Evolutionary conservation across 495 filamentous ascomycete genomes (phyloP).

Genomic region (Durotheca rogersii): DNA sequence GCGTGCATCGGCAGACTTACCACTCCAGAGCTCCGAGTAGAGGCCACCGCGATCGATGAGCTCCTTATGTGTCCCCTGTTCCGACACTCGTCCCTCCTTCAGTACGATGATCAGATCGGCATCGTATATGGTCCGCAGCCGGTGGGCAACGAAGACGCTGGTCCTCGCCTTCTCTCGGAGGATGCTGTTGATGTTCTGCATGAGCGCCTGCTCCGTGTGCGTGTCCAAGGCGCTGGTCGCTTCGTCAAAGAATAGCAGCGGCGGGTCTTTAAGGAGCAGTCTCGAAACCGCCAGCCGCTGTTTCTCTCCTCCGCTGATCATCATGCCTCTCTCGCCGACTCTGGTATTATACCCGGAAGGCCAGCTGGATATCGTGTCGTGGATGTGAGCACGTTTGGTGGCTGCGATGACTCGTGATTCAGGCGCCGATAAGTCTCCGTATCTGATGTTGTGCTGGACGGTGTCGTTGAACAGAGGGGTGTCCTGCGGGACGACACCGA

Average conservation of each 20-base stretch:
- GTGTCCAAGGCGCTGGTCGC: constrained; percentile 96
- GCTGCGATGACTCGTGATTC: constrained; percentile 71
- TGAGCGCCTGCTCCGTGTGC: constrained; percentile 87
- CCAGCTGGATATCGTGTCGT: constrained; percentile 74
- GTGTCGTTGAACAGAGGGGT: constrained; percentile 96
- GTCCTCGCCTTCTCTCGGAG: constrained; percentile 85
- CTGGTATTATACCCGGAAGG: constrained; percentile 88
- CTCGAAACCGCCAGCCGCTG: constrained; percentile 87
- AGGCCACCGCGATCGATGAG: constrained; percentile 77
- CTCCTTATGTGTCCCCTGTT: constrained; percentile 82
- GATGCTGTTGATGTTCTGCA: constrained; percentile 93
- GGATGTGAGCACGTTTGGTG: constrained; percentile 77
- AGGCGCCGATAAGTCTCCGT: constrained; percentile 82
- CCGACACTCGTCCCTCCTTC: constrained; percentile 76
- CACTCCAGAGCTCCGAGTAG: constrained; percentile 89
- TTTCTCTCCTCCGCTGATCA: constrained; percentile 98
- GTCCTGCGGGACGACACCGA: constrained; percentile 96
- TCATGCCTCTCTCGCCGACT: constrained; percentile 95
- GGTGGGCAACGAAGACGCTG: constrained; percentile 91
- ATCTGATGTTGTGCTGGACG: constrained; percentile 91
- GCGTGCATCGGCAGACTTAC: no score
- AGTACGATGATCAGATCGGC: constrained; percentile 93
- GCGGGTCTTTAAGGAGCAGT: constrained; percentile 86
- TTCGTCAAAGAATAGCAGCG: constrained; percentile 94
- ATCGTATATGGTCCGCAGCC: constrained; percentile 90